Conservation (phyloP, 345 rosid genomes). For the Eucalyptus globulus region DNA sequence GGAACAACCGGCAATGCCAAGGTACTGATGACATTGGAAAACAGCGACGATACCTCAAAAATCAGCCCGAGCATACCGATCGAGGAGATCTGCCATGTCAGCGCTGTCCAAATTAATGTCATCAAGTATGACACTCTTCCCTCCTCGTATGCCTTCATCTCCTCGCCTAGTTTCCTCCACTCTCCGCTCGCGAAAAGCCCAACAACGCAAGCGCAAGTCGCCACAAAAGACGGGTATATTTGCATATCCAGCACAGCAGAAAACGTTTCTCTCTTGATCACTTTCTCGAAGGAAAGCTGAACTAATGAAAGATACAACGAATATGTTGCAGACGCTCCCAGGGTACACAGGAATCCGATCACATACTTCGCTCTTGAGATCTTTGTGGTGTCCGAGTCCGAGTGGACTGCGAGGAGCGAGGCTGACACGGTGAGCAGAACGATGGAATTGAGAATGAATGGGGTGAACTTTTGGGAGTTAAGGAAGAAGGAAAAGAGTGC, state of each 20-base stretch:
- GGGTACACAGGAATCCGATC: slow-evolving; percentile 32
- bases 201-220: slow-evolving; percentile 25
- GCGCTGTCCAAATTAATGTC: slow-evolving; percentile 37
- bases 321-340: slow-evolving; percentile 33
- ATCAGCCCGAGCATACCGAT: slow-evolving; percentile 35
- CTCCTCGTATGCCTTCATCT: slow-evolving; percentile 15
- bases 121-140: slow-evolving; percentile 28
- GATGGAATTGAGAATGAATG: slow-evolving; percentile 31
- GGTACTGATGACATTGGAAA: slow-evolving; percentile 42
- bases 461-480: slow-evolving; percentile 39
- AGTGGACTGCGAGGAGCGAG: slow-evolving; percentile 31
- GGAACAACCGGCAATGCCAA: slow-evolving; percentile 35
- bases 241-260: slow-evolving; percentile 30
- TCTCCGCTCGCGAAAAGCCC: slow-evolving; percentile 36
- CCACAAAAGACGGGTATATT: slow-evolving; percentile 23
- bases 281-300: slow-evolving; percentile 33
- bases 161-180: slow-evolving; percentile 18
- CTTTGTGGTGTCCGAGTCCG: slow-evolving; percentile 13
- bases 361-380: slow-evolving; percentile 9
- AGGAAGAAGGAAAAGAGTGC: slow-evolving; percentile 37
- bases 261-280: slow-evolving; percentile 22
- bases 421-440: slow-evolving; percentile 39
- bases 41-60: slow-evolving; percentile 37
- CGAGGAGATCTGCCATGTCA: slow-evolving; percentile 33
- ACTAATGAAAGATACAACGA: slow-evolving; percentile 31